These are phyloP conservation scores for Turnera subulata DNA, from an alignment of 345 rosid genomes.

Conservation along the genomic window DNA sequence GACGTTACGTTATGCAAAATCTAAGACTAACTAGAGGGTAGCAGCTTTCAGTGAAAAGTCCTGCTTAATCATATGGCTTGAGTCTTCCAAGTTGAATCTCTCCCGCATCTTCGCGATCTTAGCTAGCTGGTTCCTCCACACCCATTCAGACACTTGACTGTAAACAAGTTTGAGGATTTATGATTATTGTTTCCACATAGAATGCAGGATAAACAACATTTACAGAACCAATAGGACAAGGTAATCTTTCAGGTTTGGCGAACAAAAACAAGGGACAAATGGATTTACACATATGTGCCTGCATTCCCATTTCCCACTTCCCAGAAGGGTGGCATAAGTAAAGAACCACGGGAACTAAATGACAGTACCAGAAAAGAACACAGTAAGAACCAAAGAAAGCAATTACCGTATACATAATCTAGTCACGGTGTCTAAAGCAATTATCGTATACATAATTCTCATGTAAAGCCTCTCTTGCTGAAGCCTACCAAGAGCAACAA, in stretches of 20 bases:
- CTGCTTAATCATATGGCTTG: no score
- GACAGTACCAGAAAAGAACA: neutral
- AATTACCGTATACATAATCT: slow-evolving; percentile 17
- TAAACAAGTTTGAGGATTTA: no score
- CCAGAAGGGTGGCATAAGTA: slow-evolving; percentile 10
- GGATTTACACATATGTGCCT: slow-evolving; percentile 19
- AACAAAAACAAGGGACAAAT: slow-evolving; percentile 6
- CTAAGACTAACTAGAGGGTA: no score
- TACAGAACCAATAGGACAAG: slow-evolving; percentile 1
- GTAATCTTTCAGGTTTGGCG: slow-evolving; percentile 10
- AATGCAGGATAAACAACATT: no score
- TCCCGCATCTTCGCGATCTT: no score
- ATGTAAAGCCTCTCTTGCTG: neutral
- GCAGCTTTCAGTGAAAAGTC: no score
- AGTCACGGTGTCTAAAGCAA: slow-evolving; percentile 3
- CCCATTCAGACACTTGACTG: no score
- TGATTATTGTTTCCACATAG: no score
- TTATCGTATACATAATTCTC: slow-evolving; percentile 9
- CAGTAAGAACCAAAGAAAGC: slow-evolving; percentile 7
- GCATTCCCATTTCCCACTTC: neutral
- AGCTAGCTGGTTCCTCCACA: no score
- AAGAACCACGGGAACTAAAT: neutral
- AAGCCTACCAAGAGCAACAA: slow-evolving; percentile 45
- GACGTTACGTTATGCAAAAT: no score
- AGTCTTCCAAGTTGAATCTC: no score